Evolutionary conservation across 2,329 filamentous ascomycete species (phyloP), one percentile per base, ranked within the genome.

Genomic region (Sarocladiaceae sp.): DNA sequence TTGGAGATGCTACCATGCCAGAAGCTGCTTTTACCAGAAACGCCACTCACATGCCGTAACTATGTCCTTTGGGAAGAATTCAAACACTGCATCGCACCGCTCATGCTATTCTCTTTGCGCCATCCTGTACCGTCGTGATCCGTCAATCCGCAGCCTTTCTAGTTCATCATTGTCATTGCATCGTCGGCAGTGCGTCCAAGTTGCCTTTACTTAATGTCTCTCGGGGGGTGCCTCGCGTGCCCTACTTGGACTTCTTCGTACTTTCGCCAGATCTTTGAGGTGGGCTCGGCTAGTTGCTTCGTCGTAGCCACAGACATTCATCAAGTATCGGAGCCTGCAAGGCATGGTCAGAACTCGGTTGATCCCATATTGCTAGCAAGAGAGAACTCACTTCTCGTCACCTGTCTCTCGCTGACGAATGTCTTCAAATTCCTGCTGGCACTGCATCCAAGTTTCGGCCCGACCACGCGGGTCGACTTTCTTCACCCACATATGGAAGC

Each of bases 401-500:
- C 72, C 74, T 34, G 79, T 77, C 59, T 89, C 76, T 58, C 76
- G 73, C 57, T 76, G 73, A 65, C 82, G 83, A 58, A 88, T 75
- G 48, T 78, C 76, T 55, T 86, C 80, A 63, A 94, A 91, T 50
- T 80, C 76, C 52, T 83, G 73, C 61, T 88, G 81, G 58, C 85
- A 87, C 54, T 80, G 75, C 56, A 86, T 83, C 82, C 83, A 88
- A 13, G 78, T 76, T 21, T 68, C 62, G 1, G 76, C 78, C 50
- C 88, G 76, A 58, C 78, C 75, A 55, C 79, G 76, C 5, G 78
- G 73, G 48, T 83, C 76, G 26, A 97, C 82, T 15, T 78, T 86
- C 71, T 97, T 98, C 48, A 96, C 76, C 43, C 85, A 80, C 44
- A 96, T 77, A 58, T 79, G 81, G 66, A 98, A 95, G 27, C 73